Evolutionary conservation across 176 grass and related monocot genomes (phyloP).

Genomic region (Metroxylon sagu): DNA sequence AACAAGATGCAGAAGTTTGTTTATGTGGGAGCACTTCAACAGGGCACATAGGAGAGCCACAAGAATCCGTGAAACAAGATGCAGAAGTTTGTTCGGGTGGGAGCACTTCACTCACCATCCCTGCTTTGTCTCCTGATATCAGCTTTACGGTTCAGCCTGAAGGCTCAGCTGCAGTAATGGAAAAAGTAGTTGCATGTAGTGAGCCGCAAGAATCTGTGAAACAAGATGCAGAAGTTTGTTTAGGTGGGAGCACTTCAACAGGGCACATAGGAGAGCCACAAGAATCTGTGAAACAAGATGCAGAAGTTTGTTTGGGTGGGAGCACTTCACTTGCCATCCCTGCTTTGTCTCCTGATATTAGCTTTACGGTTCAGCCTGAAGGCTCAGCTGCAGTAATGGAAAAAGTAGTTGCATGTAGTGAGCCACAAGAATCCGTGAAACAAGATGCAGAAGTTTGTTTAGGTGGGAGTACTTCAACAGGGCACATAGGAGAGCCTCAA

Average conservation of each 20-base stretch:
- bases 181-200: slow-evolving; percentile 12
- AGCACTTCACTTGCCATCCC: slow-evolving; percentile 7
- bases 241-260: slow-evolving; percentile 17
- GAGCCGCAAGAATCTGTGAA: slow-evolving; percentile 13
- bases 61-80: slow-evolving; percentile 21
- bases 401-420: slow-evolving; percentile 13
- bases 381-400: slow-evolving; percentile 14
- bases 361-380: slow-evolving; percentile 10
- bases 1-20: slow-evolving; percentile 28
- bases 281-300: slow-evolving; percentile 18
- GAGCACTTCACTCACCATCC: slow-evolving; percentile 8
- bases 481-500: slow-evolving; percentile 14
- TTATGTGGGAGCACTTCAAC: slow-evolving; percentile 13
- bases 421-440: slow-evolving; percentile 13
- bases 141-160: slow-evolving; percentile 7
- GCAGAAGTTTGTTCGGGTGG: slow-evolving; percentile 19
- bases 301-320: slow-evolving; percentile 28
- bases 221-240: slow-evolving; percentile 11
- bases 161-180: slow-evolving; percentile 14
- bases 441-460: slow-evolving; percentile 23
- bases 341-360: slow-evolving; percentile 1
- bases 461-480: slow-evolving; percentile 7
- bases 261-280: slow-evolving; percentile 18
- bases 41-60: slow-evolving; percentile 10
- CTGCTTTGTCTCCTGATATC: background rate